phyloP scores from a whole-genome alignment of 805 yeast genomes.

The Pichia nakasei region DNA sequence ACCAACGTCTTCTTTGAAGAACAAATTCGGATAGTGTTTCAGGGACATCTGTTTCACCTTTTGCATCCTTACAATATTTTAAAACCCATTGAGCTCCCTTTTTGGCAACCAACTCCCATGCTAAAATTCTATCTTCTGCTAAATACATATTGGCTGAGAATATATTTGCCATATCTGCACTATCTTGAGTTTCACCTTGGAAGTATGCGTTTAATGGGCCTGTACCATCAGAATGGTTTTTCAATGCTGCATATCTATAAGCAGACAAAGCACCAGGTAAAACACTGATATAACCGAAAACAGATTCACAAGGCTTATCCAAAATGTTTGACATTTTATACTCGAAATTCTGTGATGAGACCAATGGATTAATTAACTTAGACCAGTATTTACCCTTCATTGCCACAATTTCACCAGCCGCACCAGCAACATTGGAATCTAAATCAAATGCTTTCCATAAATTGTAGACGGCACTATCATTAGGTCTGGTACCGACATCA shows the following conservation, averaged over 20 bases:
- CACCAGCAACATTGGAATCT: constrained; percentile 97
- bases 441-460: constrained; percentile 96
- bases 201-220: constrained; percentile 88
- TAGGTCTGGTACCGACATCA: constrained; percentile 98
- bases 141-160: constrained; percentile 95
- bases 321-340: constrained; percentile 94
- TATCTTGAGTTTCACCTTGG: constrained; percentile 59
- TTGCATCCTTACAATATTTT: constrained; percentile 85
- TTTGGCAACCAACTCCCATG: constrained; percentile 94
- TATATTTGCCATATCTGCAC: constrained; percentile 46
- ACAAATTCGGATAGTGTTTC: constrained; percentile 91
- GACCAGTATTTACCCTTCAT: constrained; percentile 86
- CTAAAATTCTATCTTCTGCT: constrained; percentile 92
- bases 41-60: constrained; percentile 96
- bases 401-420: constrained; percentile 95
- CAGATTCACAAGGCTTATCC: constrained; percentile 89
- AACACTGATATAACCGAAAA: constrained; percentile 88
- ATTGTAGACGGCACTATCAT: constrained; percentile 77
- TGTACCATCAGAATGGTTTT: constrained; percentile 79
- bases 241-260: constrained; percentile 79
- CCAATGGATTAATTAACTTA: constrained; percentile 79
- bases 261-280: constrained; percentile 96
- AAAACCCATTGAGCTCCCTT: constrained; percentile 77
- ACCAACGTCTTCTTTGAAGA: constrained; percentile 96
- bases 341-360: constrained; percentile 94